Conservation (phyloP, 176 grass and related monocot species). For the Paspalum notatum region DNA sequence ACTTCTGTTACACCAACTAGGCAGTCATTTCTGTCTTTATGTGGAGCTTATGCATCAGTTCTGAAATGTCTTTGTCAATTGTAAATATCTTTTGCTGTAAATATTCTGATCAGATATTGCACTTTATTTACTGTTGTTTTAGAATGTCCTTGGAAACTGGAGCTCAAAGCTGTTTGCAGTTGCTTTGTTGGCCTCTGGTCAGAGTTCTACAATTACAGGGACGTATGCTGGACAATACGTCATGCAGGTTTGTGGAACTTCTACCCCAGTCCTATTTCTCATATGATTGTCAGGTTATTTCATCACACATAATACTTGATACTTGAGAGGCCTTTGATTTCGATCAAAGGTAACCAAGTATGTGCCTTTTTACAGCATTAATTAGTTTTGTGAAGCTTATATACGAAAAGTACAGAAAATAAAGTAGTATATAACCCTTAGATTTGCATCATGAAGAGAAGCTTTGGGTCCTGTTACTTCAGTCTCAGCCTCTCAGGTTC, state of each 20-base stretch:
- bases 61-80: slow-evolving; percentile 5
- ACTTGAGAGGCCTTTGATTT: not conserved
- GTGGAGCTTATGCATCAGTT: not conserved
- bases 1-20: slow-evolving; percentile 1
- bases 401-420: slow-evolving; percentile 9
- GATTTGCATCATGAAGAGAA: not conserved
- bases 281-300: not conserved
- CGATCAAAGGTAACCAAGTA: not conserved
- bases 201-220: slow-evolving; percentile 98
- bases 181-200: slow-evolving; percentile 93
- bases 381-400: slow-evolving; percentile 10
- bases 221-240: slow-evolving; percentile 98
- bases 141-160: slow-evolving; percentile 98
- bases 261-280: slow-evolving; percentile 8
- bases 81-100: not conserved
- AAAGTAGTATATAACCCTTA: slow-evolving; percentile 1
- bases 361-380: not conserved
- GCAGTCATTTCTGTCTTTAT: not conserved
- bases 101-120: slow-evolving; percentile 19
- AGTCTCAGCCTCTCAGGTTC: not conserved
- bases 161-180: slow-evolving; percentile 95
- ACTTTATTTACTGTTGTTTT: slow-evolving; percentile 28
- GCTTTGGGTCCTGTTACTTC: not conserved
- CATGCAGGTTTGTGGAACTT: slow-evolving; percentile 76
- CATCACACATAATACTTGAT: not conserved